Percentiles rank a stretch among this genome's conserved stretches.
Conservation (phyloP, 2,329 filamentous ascomycete genomes). For the Cryphonectria naterciae region DNA sequence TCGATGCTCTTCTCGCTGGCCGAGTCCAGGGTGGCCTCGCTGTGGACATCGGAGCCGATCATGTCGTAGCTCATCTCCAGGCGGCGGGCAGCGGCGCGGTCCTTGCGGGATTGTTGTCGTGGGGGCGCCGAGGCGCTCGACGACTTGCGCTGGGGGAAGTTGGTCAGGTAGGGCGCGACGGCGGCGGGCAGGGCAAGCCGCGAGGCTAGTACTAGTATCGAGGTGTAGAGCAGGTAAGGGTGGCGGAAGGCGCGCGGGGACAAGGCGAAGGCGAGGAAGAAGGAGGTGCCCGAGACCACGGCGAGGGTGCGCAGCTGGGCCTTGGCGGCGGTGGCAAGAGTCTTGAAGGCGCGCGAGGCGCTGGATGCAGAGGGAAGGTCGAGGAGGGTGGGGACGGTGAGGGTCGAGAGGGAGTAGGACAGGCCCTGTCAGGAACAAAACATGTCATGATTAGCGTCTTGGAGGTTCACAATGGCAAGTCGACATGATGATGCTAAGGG, state of each 20-base stretch:
- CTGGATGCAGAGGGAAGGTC: slow-evolving; percentile 75
- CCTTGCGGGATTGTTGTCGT: slow-evolving; percentile 28
- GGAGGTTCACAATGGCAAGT: background rate
- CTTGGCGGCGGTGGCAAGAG: slow-evolving; percentile 65
- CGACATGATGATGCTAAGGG: background rate
- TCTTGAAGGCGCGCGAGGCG: slow-evolving; percentile 71
- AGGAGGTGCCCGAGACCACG: slow-evolving; percentile 69
- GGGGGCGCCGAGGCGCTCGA: slow-evolving; percentile 18
- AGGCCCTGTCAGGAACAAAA: slow-evolving; percentile 69
- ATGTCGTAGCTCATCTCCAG: slow-evolving; percentile 77
- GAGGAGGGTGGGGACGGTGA: slow-evolving; percentile 80
- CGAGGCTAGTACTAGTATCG: slow-evolving; percentile 68
- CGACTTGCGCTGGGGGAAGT: slow-evolving; percentile 25
- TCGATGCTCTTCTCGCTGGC: slow-evolving; percentile 54
- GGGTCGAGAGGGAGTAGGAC: slow-evolving; percentile 79
- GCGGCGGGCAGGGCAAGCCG: slow-evolving; percentile 55
- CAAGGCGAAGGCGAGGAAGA: slow-evolving; percentile 77
- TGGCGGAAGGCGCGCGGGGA: slow-evolving; percentile 78
- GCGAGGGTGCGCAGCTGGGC: slow-evolving; percentile 70
- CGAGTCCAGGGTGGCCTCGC: slow-evolving; percentile 45
- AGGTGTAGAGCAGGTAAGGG: slow-evolving; percentile 89
- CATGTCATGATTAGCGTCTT: slow-evolving; percentile 9
- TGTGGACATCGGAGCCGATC: slow-evolving; percentile 55
- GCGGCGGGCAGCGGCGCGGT: slow-evolving; percentile 41
- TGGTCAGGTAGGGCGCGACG: slow-evolving; percentile 50